Percentiles rank a stretch among this genome's conserved stretches.
Conservation (phyloP, 2,329 filamentous ascomycete genomes). For the Aspergillus spinulosporus region DNA sequence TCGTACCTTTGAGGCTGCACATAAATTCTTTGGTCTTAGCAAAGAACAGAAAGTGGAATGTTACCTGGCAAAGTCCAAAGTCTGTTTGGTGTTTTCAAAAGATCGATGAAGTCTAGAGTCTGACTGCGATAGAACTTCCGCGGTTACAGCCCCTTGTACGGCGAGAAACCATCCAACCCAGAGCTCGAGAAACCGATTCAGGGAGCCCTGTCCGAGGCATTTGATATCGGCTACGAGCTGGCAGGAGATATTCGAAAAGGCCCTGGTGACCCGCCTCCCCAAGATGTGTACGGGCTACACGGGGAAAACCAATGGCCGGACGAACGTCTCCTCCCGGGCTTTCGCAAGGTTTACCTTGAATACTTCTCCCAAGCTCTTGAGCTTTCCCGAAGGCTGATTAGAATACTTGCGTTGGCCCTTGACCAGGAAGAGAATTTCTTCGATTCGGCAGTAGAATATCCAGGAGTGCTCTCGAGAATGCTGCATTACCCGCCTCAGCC, state of each 20-base stretch:
- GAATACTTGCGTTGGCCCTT: conserved; percentile 43
- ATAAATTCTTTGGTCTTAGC: conserved; percentile 44
- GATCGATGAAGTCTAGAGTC: too few relatives aligned
- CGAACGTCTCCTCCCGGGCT: conserved; percentile 21
- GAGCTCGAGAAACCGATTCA: conserved; percentile 12
- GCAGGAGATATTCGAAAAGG: conserved; percentile 21
- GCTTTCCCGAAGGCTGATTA: conserved; percentile 30
- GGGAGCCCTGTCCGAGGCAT: conserved; percentile 26
- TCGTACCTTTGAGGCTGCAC: conserved; percentile 28
- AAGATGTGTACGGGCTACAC: conserved; percentile 23
- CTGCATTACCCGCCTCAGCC: conserved; percentile 45
- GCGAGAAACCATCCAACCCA: conserved; percentile 14
- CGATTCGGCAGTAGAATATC: conserved; percentile 33
- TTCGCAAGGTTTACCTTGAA: conserved; percentile 18
- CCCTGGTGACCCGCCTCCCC: conserved; percentile 14
- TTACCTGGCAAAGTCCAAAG: conserved; percentile 35
- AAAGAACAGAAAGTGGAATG: conserved; percentile 46
- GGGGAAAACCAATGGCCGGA: conserved; percentile 29
- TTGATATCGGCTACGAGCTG: conserved; percentile 31
- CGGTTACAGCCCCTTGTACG: conserved; percentile 29
- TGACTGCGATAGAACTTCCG: conserved; percentile 17
- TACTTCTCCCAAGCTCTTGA: conserved; percentile 24
- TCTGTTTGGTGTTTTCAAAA: background rate
- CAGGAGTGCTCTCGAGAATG: conserved; percentile 43
- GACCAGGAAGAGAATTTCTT: conserved; percentile 41